Evolutionary conservation across 371 early-diverging fungal species (phyloP), one percentile per base, ranked within the genome.

Genomic region (Rhizopus microsporus): DNA sequence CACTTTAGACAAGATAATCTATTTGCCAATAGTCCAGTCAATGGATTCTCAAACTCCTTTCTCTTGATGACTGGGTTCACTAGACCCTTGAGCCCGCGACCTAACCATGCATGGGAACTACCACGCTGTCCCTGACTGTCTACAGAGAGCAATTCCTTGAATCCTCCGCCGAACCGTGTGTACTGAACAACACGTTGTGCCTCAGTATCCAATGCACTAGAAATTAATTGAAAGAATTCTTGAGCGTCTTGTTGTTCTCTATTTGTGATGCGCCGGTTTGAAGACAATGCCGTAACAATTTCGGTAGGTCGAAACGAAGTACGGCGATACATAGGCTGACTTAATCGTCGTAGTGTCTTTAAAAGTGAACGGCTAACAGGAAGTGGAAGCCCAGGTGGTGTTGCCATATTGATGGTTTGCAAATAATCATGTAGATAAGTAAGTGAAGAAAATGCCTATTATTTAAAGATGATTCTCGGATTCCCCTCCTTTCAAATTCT

Each of bases 201-300:
- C 51, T 95, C 95, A 5, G 77, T 76, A 16, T 86, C 86, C 4
- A 96, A 62, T 10, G 88, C 82, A 49, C 86, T 81, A 3, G 90
- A 88, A 1, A 96, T 80, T 2, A 94, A 68, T 57, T 93, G 92
- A 59, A 95, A 91, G 7, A 95, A 83, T 62, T 96, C 96, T 68
- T 96, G 94, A 1, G 96, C 96, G 65, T 96, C 96, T 76, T 95
- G 88, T 54, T 92, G 92, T 59, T 88, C 88, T 50, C 84, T 83
- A 62, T 86, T 87, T 60, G 80, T 81, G 45, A 88, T 68, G 16
- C 71, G 67, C 35, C 59, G 63, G 30, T 72, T 69, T 31, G 73
- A 65, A 6, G 69, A 59, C 7, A 79, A 51, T 32, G 75, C 69
- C 5, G 64, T 54, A 0, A 71, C 69, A 16, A 80, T 70, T 30